Conservation (phyloP, 768 basidiomycete genomes). For the Russula sp. region DNA sequence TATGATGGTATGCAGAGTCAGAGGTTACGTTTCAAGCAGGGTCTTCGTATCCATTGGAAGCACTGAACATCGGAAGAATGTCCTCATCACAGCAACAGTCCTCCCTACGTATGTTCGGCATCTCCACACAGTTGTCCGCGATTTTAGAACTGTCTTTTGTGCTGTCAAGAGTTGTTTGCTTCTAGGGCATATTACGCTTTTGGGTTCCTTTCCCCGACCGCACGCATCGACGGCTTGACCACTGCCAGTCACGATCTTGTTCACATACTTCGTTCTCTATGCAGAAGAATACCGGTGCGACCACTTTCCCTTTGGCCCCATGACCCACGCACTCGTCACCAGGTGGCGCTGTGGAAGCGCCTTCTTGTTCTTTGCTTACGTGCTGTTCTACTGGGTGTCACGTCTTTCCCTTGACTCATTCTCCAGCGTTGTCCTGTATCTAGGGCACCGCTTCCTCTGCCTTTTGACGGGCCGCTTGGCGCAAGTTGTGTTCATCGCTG, state of each 20-base stretch:
- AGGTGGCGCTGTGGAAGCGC: too few relatives aligned
- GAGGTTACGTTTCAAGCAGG: constrained; percentile 83
- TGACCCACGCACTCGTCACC: too few relatives aligned
- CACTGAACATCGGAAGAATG: constrained; percentile 66
- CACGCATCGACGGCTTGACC: constrained; percentile 73
- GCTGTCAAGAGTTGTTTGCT: constrained; percentile 84
- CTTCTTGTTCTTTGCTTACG: too few relatives aligned
- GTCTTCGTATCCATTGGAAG: constrained; percentile 79
- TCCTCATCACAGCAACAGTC: constrained; percentile 80
- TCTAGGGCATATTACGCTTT: constrained; percentile 93
- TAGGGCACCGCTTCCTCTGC: constrained; percentile 84
- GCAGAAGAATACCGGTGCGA: too few relatives aligned
- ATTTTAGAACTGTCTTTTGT: constrained; percentile 91
- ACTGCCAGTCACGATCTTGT: constrained; percentile 87
- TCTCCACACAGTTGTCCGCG: constrained; percentile 86
- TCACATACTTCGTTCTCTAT: constrained; percentile 86
- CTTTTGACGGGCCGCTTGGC: too few relatives aligned
- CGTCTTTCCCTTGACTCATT: constrained; percentile 80
- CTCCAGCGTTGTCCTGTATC: constrained; percentile 74
- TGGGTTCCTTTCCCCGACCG: constrained; percentile 89
- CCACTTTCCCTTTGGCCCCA: too few relatives aligned
- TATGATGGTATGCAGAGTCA: constrained; percentile 45
- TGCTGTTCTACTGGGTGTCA: too few relatives aligned
- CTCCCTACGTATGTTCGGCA: constrained; percentile 85
- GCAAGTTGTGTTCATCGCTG: too few relatives aligned